Evolutionary conservation across 176 grass and related monocot species (phyloP).

Genomic region (Tuctoria greenei): DNA sequence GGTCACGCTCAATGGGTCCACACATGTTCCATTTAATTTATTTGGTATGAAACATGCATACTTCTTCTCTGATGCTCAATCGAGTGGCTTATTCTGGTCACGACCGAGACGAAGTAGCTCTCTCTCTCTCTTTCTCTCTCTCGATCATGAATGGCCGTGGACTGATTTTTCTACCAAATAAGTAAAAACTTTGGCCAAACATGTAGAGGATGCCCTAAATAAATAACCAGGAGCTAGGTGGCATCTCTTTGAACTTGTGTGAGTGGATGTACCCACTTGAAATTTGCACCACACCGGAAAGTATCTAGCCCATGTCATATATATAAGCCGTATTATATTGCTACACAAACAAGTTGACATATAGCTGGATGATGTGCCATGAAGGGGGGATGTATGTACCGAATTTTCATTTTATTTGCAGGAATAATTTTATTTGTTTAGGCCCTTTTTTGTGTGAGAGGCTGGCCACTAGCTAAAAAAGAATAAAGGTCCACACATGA

Average conservation of each 20-base stretch:
- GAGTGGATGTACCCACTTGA: not conserved
- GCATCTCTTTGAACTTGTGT: not conserved
- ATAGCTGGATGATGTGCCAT: not conserved
- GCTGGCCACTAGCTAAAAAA: no score
- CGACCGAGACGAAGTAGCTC: not conserved
- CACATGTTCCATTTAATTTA: not conserved
- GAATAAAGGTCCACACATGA: no score
- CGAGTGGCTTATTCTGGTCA: not conserved
- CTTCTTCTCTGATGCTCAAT: not conserved
- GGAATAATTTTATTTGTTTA: no score
- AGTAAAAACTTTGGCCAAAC: not conserved
- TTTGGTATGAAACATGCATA: not conserved
- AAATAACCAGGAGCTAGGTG: not conserved
- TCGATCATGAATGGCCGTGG: no score
- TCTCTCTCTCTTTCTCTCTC: no score
- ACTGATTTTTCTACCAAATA: not conserved
- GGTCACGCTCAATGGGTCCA: not conserved
- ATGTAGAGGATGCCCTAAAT: not conserved
- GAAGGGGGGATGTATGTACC: not conserved
- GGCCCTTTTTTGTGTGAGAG: constrained; percentile 27
- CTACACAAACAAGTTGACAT: not conserved
- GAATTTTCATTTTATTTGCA: no score
- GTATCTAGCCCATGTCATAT: not conserved
- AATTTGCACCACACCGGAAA: not conserved
- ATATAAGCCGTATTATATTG: not conserved